Base-by-base conservation (phyloP, 2,329 filamentous ascomycete species). In the Cordyceps fumosorosea region DNA sequence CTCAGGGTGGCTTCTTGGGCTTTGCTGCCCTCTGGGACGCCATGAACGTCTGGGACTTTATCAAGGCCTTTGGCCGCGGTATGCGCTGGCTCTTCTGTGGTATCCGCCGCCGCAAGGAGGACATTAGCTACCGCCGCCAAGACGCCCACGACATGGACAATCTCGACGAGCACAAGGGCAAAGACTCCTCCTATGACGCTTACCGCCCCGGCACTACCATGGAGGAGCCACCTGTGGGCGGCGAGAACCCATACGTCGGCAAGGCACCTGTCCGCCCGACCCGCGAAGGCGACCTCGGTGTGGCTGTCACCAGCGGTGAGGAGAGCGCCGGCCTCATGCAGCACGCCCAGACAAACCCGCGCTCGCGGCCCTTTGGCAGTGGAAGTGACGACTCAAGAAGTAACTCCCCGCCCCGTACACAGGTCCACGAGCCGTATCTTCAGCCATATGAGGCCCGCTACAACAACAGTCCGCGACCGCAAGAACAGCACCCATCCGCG, bases 81-180 rank as follows among this genome's bases (percentile, higher is more conserved):
- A 83, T 91, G 68, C 84, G 89, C 67, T 96, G 91, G 92, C 78
- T 96, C 22, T 88, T 93, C 65, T 84, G 91, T 18, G 91, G 91
- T 48, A 81, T 84, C 60, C 88, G 85, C 71, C 74, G 78, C 64
- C 82, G 89, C 63, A 79, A 80, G 66, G 69, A 80, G 20, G 82
- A 86, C 64, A 60, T 73, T 47, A 83, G 80, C 66, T 85, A 85
- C 67, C 73, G 75, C 64, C 64, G 75, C 61, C 75, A 77, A 47
- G 69, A 66, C 48, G 64, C 63, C 60, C 65, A 76, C 47, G 76
- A 78, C 65, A 68, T 75, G 69, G 69, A 78, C 66, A 65, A 75
- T 66, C 66, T 79, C 67, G 68, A 71, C 67, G 62, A 74, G 68
- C 69, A 52, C 34, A 69, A 70, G 62, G 50, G 51, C 14, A 61